These are phyloP conservation scores for Trichophyton benhamiae DNA, from an alignment of 2,329 filamentous ascomycete genomes.

Conservation along the genomic window DNA sequence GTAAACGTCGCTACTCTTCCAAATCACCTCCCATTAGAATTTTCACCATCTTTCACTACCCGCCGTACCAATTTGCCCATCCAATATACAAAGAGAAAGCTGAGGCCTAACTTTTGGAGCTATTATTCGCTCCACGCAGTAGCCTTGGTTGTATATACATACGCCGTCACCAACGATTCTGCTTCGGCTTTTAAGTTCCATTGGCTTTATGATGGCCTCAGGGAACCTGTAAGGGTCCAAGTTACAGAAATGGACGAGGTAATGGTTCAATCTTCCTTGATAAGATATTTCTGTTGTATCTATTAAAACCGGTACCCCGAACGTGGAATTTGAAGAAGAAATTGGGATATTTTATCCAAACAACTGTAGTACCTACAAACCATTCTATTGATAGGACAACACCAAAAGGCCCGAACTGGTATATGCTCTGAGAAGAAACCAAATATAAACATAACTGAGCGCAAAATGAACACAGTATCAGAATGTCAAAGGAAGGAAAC, in stretches of 20 bases:
- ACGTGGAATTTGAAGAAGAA: neutral
- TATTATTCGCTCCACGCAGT: too few relatives aligned
- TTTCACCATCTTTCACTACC: too few relatives aligned
- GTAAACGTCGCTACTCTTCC: neutral
- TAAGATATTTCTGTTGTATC: neutral
- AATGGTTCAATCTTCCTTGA: neutral
- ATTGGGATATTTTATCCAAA: neutral
- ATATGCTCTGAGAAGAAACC: conserved; percentile 3
- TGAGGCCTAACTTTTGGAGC: too few relatives aligned
- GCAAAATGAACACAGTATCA: neutral
- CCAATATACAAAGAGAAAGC: too few relatives aligned
- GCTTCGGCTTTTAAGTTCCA: too few relatives aligned
- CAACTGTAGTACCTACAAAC: neutral
- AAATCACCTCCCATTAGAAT: neutral
- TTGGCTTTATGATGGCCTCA: too few relatives aligned
- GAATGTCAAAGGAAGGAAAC: neutral
- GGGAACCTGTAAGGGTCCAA: too few relatives aligned
- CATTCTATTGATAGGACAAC: neutral
- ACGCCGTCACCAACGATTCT: too few relatives aligned
- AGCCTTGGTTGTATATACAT: too few relatives aligned
- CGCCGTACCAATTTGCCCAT: too few relatives aligned
- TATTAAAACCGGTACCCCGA: neutral
- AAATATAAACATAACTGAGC: neutral
- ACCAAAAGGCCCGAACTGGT: neutral
- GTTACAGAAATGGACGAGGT: neutral